Base-by-base conservation (phyloP, 306 rosid genomes). In the Urtica urens region DNA sequence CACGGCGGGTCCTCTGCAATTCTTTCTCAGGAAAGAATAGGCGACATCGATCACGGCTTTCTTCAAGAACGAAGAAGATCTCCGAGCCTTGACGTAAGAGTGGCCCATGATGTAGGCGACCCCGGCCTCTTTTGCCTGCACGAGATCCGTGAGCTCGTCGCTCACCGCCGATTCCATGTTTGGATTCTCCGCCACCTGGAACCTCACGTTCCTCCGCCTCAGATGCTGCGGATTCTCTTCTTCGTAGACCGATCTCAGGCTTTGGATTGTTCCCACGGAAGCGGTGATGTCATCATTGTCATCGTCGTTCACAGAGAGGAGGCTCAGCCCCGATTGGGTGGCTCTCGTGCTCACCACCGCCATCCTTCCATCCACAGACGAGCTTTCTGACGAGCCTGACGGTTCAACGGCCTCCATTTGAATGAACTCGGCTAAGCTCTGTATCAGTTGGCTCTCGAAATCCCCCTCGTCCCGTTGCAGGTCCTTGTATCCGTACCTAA, bases 401-500 rank as follows among this genome's bases (percentile, higher is more conserved):
- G 95, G 79, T 66, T 78, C 84, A 31, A 46, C 75, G 16, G 95
- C 87, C 58, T 85, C 95, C 85, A 78, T 80, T 62, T 75, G 87
- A 63, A 85, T 81, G 56, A 85, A 85, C 62, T 85, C 81, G 3
- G 93, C 87, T 58, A 85, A 68, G 65, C 92, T 81, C 58, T 75
- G 93, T 55, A 85, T 73, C 35, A 85, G 82, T 57, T 71, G 93
- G 68, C 73, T 71, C 75, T 85, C 95, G 57, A 85, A 85, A 63
- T 85, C 76, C 12, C 84, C 93, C 46, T 65, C 81, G 60, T 85
- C 93, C 77, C 71, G 77, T 41, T 70, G 93, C 33, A 81, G 68
- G 75, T 85, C 95, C 76, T 81, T 85, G 65, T 85, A 85, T 20
- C 93, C 95, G n/a, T n/a, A n/a, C n/a, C n/a, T n/a, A n/a, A n/a